These are phyloP conservation scores for Zygosaccharomyces lentus DNA, from an alignment of 805 yeast species.

Conservation along the genomic window DNA sequence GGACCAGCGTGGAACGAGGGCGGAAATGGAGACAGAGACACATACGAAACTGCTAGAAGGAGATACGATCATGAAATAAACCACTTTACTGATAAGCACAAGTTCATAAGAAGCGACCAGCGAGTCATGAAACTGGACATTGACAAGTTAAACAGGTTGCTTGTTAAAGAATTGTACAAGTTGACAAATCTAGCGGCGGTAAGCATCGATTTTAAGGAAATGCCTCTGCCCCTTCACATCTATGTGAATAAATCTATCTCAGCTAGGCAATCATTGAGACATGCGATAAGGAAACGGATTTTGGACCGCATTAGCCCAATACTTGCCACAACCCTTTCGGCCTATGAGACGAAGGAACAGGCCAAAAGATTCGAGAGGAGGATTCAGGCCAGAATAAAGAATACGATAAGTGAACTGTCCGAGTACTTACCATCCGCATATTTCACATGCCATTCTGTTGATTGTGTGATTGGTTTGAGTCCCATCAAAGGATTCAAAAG, in stretches of 20 bases:
- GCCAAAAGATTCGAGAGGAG: slow-evolving; percentile 18
- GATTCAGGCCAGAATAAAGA: slow-evolving; percentile 13
- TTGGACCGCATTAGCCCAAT: slow-evolving; percentile 25
- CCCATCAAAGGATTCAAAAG: slow-evolving; percentile 33
- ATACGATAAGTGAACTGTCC: slow-evolving; percentile 17
- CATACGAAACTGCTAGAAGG: slow-evolving; percentile 8
- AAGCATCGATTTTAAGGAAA: slow-evolving; percentile 19
- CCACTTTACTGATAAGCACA: slow-evolving; percentile 20
- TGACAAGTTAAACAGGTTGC: slow-evolving; percentile 19
- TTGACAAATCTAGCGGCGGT: slow-evolving; percentile 23
- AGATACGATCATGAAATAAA: slow-evolving; percentile 17
- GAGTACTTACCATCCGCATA: slow-evolving; percentile 22
- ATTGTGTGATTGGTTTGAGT: slow-evolving; percentile 26
- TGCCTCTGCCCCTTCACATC: slow-evolving; percentile 23
- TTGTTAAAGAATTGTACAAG: slow-evolving; percentile 25
- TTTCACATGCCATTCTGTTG: slow-evolving; percentile 24
- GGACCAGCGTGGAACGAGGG: slow-evolving; percentile 1
- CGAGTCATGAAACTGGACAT: slow-evolving; percentile 20
- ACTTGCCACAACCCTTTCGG: slow-evolving; percentile 19
- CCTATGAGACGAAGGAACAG: slow-evolving; percentile 16
- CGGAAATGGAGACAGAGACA: neutral
- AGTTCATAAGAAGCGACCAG: slow-evolving; percentile 30
- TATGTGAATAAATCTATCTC: slow-evolving; percentile 25
- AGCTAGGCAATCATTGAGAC: slow-evolving; percentile 18
- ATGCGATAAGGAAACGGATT: slow-evolving; percentile 21